A percentile compares a stretch with the other conserved stretches of the same genome.
phyloP scores from a whole-genome alignment of 139 green algal genomes.

The Chlorella sp. region DNA sequence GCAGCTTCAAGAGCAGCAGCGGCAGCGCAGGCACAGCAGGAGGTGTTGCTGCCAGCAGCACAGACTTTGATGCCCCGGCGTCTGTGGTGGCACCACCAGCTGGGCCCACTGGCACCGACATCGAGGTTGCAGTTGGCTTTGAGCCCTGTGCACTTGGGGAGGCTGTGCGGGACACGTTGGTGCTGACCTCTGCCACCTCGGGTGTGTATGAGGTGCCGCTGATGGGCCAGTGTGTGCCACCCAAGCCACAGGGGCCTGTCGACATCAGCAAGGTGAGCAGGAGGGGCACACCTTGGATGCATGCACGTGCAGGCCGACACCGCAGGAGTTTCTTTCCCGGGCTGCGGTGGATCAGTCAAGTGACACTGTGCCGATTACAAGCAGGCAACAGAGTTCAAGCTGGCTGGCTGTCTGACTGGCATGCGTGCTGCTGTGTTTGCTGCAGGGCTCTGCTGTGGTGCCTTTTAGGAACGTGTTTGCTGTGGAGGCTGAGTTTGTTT shows the following conservation, averaged over 20 bases:
- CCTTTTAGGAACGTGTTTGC: conserved; percentile 72
- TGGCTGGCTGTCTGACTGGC: too few relatives aligned
- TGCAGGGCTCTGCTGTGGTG: conserved; percentile 38
- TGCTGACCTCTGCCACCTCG: conserved; percentile 30
- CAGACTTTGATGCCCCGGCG: not conserved
- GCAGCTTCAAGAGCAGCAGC: too few relatives aligned
- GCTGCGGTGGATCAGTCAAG: too few relatives aligned
- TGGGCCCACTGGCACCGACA: conserved; percentile 22
- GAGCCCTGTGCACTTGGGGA: conserved; percentile 63
- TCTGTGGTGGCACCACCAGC: conserved; percentile 10
- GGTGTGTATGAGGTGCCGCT: conserved; percentile 66
- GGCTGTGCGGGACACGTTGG: conserved; percentile 48
- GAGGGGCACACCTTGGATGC: too few relatives aligned
- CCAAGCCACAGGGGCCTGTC: conserved; percentile 68
- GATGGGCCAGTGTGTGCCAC: conserved; percentile 53
- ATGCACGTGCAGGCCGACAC: too few relatives aligned
- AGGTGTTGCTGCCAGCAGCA: not conserved
- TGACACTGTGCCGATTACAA: too few relatives aligned
- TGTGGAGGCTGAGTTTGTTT: conserved; percentile 54
- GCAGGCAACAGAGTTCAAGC: too few relatives aligned
- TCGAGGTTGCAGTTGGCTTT: conserved; percentile 59
- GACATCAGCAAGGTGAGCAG: conserved; percentile 44
- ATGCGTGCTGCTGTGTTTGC: too few relatives aligned
- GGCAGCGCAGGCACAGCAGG: too few relatives aligned
- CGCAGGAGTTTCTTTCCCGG: too few relatives aligned